Evolutionary conservation across 208 protist genomes (phyloP).

Genomic region (Trypanosoma vivax): DNA sequence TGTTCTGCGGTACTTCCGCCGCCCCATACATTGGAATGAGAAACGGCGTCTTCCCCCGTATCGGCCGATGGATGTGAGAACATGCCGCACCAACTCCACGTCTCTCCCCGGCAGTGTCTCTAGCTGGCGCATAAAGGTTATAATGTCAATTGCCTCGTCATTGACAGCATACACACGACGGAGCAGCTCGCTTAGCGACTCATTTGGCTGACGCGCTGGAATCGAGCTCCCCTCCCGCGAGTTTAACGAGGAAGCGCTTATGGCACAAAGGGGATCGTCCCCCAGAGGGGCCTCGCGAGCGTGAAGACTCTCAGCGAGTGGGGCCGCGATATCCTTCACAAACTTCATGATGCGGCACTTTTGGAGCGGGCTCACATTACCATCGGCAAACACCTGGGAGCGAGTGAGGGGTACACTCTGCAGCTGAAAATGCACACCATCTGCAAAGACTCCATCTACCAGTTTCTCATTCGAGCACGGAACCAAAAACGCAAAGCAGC

Average conservation of each 20-base stretch:
- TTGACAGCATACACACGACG: slow-evolving; percentile 39
- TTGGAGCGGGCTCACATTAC: slow-evolving; percentile 57
- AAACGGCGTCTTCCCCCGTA: slow-evolving; percentile 75
- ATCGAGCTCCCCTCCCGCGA: no score
- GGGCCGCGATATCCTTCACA: slow-evolving; percentile 69
- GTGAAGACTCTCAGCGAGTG: slow-evolving; percentile 71
- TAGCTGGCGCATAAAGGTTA: slow-evolving; percentile 63
- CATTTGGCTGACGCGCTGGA: slow-evolving; percentile 8
- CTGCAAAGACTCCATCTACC: not conserved
- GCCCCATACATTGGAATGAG: slow-evolving; percentile 73
- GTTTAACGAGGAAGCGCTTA: no score
- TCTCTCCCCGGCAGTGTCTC: slow-evolving; percentile 25
- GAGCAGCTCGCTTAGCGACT: slow-evolving; percentile 40
- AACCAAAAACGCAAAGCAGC: slow-evolving; percentile 36
- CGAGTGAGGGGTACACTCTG: slow-evolving; percentile 73
- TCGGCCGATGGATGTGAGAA: slow-evolving; percentile 70
- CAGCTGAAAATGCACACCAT: no score
- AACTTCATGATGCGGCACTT: slow-evolving; percentile 92
- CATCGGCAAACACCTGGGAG: slow-evolving; percentile 65
- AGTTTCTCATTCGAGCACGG: slow-evolving; percentile 13
- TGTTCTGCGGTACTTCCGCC: slow-evolving; percentile 76
- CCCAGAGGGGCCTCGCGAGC: slow-evolving; percentile 41
- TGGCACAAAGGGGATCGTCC: no score
- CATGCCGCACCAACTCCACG: slow-evolving; percentile 42
- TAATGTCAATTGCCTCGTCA: slow-evolving; percentile 32